A percentile compares a stretch with the other conserved stretches of the same genome.
These are phyloP conservation scores for Rhodotorula sp. DNA, from an alignment of 1,284 basidiomycete genomes.

Conservation along the genomic window DNA sequence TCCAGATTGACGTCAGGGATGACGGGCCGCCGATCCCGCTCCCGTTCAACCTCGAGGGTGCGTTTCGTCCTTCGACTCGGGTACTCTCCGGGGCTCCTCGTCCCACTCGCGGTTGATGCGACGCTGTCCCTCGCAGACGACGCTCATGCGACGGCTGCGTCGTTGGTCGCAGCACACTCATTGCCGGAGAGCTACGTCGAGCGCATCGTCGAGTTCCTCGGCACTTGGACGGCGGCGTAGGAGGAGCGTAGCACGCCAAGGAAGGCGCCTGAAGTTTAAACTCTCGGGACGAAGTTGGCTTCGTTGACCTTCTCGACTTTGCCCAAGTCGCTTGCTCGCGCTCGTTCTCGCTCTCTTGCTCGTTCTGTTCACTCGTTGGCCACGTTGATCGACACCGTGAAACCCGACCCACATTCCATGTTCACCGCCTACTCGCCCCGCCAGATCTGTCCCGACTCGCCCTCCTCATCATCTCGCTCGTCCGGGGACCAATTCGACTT, in stretches of 20 bases:
- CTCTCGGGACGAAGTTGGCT: not conserved
- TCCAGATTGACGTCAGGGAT: conserved; percentile 93
- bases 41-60: conserved; percentile 67
- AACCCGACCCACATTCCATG: not conserved
- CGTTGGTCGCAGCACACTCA: conserved; percentile 78
- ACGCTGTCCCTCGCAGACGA: conserved; percentile 58
- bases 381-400: not conserved
- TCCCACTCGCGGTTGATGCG: not conserved
- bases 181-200: conserved; percentile 80
- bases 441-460: not conserved
- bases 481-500: not conserved
- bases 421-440: not conserved
- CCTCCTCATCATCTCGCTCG: not conserved
- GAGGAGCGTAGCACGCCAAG: not conserved
- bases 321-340: not conserved
- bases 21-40: conserved; percentile 89
- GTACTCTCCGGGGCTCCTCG: not conserved
- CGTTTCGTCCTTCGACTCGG: not conserved
- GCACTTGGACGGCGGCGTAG: not conserved
- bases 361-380: not conserved
- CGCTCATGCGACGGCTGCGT: conserved; percentile 80
- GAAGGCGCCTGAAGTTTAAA: no score
- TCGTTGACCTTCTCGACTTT: not conserved
- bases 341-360: not conserved
- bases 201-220: conserved; percentile 87